A percentile compares a stretch with the other conserved stretches of the same genome.
Conservation (phyloP, 345 rosid species). For the Stellera chamaejasme region DNA sequence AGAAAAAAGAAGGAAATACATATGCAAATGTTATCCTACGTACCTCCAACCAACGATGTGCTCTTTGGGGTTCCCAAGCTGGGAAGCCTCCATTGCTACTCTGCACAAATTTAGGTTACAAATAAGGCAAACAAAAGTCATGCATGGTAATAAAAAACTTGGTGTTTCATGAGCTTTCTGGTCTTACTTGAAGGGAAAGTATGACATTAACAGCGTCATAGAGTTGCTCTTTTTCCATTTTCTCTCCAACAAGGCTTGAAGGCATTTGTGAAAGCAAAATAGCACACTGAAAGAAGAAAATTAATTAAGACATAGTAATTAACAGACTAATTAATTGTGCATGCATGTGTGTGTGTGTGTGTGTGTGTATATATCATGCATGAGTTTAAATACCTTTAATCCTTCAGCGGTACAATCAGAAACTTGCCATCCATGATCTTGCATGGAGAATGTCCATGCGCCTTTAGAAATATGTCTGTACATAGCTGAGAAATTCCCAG, state of each 20-base stretch:
- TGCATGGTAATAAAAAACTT: no score
- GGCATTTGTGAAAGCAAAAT: conserved; percentile 38
- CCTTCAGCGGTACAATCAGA: conserved; percentile 76
- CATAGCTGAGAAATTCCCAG: conserved; percentile 50
- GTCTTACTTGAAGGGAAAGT: conserved; percentile 40
- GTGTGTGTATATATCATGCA: no score
- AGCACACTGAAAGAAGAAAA: conserved; percentile 18
- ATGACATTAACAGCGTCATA: conserved; percentile 42
- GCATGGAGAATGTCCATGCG: conserved; percentile 52
- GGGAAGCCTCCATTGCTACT: conserved; percentile 44
- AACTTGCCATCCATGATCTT: conserved; percentile 73
- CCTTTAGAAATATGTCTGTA: conserved; percentile 62
- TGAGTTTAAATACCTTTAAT: conserved; percentile 59
- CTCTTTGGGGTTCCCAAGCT: conserved; percentile 48
- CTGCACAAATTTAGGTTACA: no score
- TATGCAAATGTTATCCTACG: background rate
- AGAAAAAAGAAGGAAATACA: background rate
- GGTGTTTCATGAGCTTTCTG: background rate
- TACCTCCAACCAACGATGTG: conserved; percentile 44
- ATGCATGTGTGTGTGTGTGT: no score
- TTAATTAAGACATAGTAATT: no score
- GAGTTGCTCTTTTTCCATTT: conserved; percentile 19
- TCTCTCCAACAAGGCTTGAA: conserved; percentile 30
- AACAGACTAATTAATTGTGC: no score
- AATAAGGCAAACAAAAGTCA: no score